Percentiles rank a stretch among this genome's conserved stretches.
phyloP scores from a whole-genome alignment of 2,329 filamentous ascomycete species.

The Chrysoporthe cubensis region DNA sequence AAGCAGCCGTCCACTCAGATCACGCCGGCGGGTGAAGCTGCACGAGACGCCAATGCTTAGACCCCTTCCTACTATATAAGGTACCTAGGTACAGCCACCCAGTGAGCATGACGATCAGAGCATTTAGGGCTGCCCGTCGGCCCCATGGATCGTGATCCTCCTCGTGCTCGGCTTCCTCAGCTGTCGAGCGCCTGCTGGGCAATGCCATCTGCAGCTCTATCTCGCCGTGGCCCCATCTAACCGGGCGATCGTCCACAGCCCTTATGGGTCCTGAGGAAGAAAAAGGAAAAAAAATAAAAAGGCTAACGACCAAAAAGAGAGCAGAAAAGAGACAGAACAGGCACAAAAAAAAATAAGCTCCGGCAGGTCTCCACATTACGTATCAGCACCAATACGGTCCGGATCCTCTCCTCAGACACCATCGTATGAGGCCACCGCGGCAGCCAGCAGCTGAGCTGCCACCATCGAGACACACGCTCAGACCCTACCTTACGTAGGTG shows the following conservation, averaged over 20 bases:
- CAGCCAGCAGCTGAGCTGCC: too few relatives aligned
- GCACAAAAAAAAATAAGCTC: background rate
- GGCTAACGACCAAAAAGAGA: background rate
- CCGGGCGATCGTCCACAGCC: background rate
- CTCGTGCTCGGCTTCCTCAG: background rate
- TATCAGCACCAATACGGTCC: background rate
- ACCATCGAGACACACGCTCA: too few relatives aligned
- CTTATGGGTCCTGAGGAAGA: background rate
- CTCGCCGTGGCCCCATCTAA: background rate
- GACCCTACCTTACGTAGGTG: too few relatives aligned
- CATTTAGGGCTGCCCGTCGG: background rate
- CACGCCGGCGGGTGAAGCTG: background rate
- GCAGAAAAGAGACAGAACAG: background rate
- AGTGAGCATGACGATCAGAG: background rate
- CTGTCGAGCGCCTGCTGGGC: too few relatives aligned
- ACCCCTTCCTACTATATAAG: background rate
- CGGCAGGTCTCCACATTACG: constrained; percentile 14
- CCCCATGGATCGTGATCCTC: background rate
- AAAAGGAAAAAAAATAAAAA: background rate
- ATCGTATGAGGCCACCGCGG: too few relatives aligned
- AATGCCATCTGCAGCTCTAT: background rate
- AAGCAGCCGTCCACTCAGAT: background rate
- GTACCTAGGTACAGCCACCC: too few relatives aligned
- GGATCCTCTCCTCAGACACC: background rate
- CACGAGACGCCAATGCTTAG: constrained; percentile 3